Percentiles rank a stretch among this genome's conserved stretches.
Evolutionary conservation across 805 yeast genomes (phyloP).

Genomic region (Tetrapisispora fleetii): DNA sequence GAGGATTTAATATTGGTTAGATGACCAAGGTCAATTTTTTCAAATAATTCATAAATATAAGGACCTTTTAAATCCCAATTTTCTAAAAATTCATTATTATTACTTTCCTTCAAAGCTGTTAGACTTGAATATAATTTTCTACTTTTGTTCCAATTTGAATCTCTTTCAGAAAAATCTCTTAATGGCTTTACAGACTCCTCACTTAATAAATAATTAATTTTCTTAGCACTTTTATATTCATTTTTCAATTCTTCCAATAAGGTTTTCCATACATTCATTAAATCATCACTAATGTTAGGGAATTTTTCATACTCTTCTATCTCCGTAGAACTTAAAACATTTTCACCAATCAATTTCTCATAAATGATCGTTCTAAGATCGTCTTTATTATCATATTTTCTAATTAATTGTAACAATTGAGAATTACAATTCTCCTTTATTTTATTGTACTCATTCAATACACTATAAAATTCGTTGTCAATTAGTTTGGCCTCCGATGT

Average conservation of each 20-base stretch:
- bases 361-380: constrained; percentile 30
- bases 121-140: constrained; percentile 37
- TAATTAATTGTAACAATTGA: constrained; percentile 31
- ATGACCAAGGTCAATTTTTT: constrained; percentile 56
- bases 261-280: constrained; percentile 36
- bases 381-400: constrained; percentile 6
- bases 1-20: constrained; percentile 53
- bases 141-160: constrained; percentile 46
- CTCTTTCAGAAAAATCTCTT: constrained; percentile 42
- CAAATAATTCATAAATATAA: constrained; percentile 62
- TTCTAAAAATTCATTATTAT: constrained; percentile 36
- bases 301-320: constrained; percentile 40
- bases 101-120: constrained; percentile 34
- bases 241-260: constrained; percentile 33
- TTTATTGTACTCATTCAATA: constrained; percentile 38
- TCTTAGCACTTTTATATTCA: constrained; percentile 43
- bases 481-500: constrained; percentile 43
- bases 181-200: constrained; percentile 48
- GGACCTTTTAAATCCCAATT: constrained; percentile 78
- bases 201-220: constrained; percentile 38
- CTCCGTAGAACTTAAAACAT: constrained; percentile 35
- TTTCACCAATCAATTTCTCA: constrained; percentile 29
- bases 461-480: constrained; percentile 51
- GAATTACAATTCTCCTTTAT: constrained; percentile 39
- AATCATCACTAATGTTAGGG: constrained; percentile 34